Evolutionary conservation across 257 asterid genomes (phyloP).

Genomic region (Pogostemon cablin): DNA sequence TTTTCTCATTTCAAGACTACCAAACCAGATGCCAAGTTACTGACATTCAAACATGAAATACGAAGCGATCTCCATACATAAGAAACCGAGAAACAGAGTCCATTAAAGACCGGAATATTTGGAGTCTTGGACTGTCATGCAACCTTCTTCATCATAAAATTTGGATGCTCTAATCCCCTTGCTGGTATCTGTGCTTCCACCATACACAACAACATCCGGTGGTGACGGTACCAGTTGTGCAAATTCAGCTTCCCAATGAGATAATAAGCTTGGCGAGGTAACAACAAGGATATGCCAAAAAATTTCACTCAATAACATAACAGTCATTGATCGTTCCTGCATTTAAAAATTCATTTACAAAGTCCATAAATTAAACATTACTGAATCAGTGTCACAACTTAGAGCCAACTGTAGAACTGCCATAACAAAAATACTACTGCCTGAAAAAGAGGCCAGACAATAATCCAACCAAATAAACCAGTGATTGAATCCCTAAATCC

Average conservation of each 20-base stretch:
- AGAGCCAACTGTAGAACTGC: constrained; percentile 1
- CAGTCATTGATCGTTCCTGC: constrained; percentile 57
- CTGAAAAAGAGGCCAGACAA: neutral
- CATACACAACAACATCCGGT: constrained; percentile 59
- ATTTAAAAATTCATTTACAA: constrained; percentile 32
- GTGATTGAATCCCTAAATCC: neutral
- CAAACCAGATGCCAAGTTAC: constrained; percentile 15
- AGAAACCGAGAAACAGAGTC: constrained; percentile 39
- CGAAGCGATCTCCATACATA: constrained; percentile 47
- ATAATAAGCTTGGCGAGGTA: constrained; percentile 43
- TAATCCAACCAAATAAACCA: neutral
- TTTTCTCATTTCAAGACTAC: constrained; percentile 2
- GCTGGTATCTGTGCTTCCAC: constrained; percentile 53
- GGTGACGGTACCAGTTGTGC: constrained; percentile 58
- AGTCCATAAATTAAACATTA: constrained; percentile 18
- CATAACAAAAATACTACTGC: constrained; percentile 7
- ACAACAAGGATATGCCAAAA: constrained; percentile 61
- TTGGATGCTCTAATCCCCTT: constrained; percentile 58
- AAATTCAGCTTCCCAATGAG: constrained; percentile 72
- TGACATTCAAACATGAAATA: constrained; percentile 18
- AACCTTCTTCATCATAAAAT: constrained; percentile 57
- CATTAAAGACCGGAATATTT: constrained; percentile 54
- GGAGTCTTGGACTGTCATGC: constrained; percentile 37
- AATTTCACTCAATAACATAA: constrained; percentile 43
- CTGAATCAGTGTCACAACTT: constrained; percentile 22